Base-by-base conservation (phyloP, 1,139 yeast genomes). In the Lodderomyces beijingensis region DNA sequence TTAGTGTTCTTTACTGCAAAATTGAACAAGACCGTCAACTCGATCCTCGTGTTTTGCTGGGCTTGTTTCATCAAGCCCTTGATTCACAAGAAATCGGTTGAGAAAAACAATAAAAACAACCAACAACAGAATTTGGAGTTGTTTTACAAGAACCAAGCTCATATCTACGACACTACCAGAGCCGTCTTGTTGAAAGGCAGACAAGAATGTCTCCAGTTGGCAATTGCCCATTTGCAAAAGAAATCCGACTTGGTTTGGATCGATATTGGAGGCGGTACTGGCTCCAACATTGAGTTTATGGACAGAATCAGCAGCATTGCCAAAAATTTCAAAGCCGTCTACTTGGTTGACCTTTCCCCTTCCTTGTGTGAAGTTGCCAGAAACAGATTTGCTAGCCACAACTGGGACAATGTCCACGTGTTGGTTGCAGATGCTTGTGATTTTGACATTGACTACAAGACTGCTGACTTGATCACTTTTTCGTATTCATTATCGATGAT, bases 231-330 rank as follows among this genome's bases (percentile, higher is more conserved):
- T 51, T 59, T 79, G 33, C 50, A 53, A 29, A 55, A 54, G 31
- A 51, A 55, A 34, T 56, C 57, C 34, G 70, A 70, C 35, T 59
- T 81, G 34, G 79, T 83, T 29, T 84, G 95, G 95, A 70, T 84
- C 35, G 95, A 84, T 53, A 70, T 83, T 51, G 94, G 94, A 33
- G 93, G 93, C 27, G 93, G 93, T 17, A 83, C 94, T 4, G 95
- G 94, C 31, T 68, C 80, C 56, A 84, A 84, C 57, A 79, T 84
- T 47, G 93, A 84, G 55, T 70, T 70, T 46, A 84, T 84, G 94
- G 65, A 80, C 52, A 53, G 62, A 32, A 58, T 76, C 29, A 59
- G 71, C 36, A 71, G 79, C 4, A 58, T 78, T 27, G 48, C 70
- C 27, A 51, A 59, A 18, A 57, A 69, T 40, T 84, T 84, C 56